Evolutionary conservation across 139 green algal genomes (phyloP).

Genomic region (Gonium pectorale): DNA sequence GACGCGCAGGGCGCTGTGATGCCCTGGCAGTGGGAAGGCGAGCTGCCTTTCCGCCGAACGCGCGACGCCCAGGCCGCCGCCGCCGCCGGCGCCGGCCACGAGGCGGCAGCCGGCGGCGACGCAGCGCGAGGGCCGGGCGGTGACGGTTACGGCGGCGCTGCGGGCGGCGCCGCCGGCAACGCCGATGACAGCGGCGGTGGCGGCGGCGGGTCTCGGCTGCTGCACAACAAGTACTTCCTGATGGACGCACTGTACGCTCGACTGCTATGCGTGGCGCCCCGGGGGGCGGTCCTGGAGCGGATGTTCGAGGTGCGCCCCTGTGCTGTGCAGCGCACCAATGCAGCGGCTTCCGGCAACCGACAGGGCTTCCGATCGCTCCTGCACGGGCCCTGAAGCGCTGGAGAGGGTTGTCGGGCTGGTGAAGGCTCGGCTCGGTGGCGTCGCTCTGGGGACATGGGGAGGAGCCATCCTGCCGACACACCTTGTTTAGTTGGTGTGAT

Average conservation of each 20-base stretch:
- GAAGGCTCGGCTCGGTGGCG: too few relatives aligned
- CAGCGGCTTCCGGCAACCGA: background rate
- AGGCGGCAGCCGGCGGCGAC: background rate
- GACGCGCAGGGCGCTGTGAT: too few relatives aligned
- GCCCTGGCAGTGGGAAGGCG: too few relatives aligned
- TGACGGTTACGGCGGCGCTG: background rate
- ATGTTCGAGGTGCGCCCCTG: conserved; percentile 41
- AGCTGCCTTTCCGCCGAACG: background rate
- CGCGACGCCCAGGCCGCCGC: background rate
- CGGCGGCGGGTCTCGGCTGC: background rate
- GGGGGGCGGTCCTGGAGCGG: background rate
- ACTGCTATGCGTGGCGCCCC: background rate
- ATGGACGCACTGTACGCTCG: conserved; percentile 7
- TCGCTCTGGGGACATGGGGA: background rate
- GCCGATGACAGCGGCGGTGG: background rate
- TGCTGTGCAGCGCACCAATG: background rate
- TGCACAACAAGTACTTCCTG: background rate
- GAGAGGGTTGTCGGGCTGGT: background rate
- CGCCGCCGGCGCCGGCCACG: background rate
- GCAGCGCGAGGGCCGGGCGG: background rate
- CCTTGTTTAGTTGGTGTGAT: background rate
- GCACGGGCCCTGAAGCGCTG: background rate
- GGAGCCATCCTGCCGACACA: background rate
- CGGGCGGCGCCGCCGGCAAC: background rate
- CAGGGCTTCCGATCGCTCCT: background rate